Evolutionary conservation across 2,329 filamentous ascomycete species (phyloP), one percentile per base, ranked within the genome.

Genomic region (Fusarium vanettenii): DNA sequence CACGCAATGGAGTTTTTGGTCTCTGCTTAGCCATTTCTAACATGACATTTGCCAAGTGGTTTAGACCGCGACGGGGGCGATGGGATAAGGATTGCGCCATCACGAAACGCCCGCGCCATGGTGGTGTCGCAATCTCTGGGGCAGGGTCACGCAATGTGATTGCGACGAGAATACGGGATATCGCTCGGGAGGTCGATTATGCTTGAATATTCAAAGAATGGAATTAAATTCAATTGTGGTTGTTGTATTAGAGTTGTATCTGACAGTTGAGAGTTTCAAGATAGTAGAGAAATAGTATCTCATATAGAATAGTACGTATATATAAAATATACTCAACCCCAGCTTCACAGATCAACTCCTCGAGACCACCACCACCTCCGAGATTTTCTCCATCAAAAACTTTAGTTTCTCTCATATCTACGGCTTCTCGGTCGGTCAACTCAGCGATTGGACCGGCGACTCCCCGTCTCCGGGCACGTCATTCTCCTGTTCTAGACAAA

Each of bases 91-190:
- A 79, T 79, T 75, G 69, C 77, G 77, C 74, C 69, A 79, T 79
- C 63, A 39, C 48, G 37, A 50, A 52, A 48, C 22, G 67, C 66
- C 59, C 48, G 48, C 70, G 29, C 64, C 60, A 55, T 66, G 56
- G 57, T 56, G 37, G 64, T 79, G 71, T 77, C 76, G 77, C 74
- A 69, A 79, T 79, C 31, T 29, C 77, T 60, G 6, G 77, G 77
- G 77, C 59, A 41, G 20, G 31, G 75, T 79, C 73, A 79, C 77
- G 77, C 77, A 71, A 78, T 76, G 61, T 31, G 48, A 22, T n/a
- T 41, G 65, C 65, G 33, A 68, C 3, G 27, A 29, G n/a, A 41
- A 18, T 43, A 60, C 48, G 41, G 18, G 8, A 2, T 25, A 22
- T 50, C 14, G n/a, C 22, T 57, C 33, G 37, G 56, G 1, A 14